These are phyloP conservation scores for Eimeria acervulina DNA, from an alignment of 169 alveolate genomes.

Conservation along the genomic window DNA sequence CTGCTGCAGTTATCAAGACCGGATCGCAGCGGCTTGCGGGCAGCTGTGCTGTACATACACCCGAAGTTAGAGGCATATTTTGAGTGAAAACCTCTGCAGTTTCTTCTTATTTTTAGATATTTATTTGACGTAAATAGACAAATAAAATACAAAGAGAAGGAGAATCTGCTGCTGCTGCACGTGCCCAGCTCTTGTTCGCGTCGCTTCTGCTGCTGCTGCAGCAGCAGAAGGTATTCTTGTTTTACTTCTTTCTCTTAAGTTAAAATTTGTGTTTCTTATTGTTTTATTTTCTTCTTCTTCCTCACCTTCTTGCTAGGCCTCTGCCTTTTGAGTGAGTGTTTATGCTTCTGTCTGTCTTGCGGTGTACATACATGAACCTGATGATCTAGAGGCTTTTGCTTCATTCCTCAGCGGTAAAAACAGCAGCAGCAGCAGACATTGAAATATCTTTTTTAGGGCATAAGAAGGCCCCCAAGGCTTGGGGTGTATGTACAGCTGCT, in stretches of 20 bases:
- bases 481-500: neutral
- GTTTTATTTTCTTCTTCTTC: neutral
- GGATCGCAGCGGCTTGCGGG: neutral
- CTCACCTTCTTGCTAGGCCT: neutral
- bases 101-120: too few relatives aligned
- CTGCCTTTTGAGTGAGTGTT: neutral
- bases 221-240: neutral
- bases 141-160: neutral
- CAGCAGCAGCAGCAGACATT: conserved; percentile 16
- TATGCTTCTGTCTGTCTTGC: neutral
- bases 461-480: neutral
- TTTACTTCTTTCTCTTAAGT: neutral
- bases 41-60: neutral
- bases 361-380: neutral
- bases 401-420: neutral
- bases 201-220: neutral
- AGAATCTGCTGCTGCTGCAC: neutral
- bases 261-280: too few relatives aligned
- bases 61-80: neutral
- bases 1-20: neutral
- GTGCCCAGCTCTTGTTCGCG: neutral
- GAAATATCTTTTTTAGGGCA: neutral
- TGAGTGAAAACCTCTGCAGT: neutral
- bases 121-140: neutral
- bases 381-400: too few relatives aligned